phyloP scores from a whole-genome alignment of 2,329 filamentous ascomycete genomes.

The Samsoniella hepiali region DNA sequence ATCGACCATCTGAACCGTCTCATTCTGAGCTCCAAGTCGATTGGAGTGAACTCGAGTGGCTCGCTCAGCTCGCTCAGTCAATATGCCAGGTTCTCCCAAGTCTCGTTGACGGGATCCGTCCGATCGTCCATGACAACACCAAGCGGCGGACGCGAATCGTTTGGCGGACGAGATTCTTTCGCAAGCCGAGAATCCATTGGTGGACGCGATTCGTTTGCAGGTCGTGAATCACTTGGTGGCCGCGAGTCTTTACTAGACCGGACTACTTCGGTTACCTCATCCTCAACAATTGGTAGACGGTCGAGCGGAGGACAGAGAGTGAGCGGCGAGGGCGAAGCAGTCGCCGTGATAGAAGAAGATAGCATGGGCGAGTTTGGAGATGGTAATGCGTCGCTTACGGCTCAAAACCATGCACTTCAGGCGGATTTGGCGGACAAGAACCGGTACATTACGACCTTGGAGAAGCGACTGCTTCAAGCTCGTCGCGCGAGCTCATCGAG shows the following conservation, averaged over 20 bases:
- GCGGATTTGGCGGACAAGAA: slow-evolving; percentile 97
- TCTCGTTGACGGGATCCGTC: slow-evolving; percentile 53
- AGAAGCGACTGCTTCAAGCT: slow-evolving; percentile 88
- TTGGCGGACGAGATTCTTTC: slow-evolving; percentile 14
- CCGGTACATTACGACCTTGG: slow-evolving; percentile 89
- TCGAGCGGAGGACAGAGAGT: slow-evolving; percentile 43
- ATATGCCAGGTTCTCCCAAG: slow-evolving; percentile 60
- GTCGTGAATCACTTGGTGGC: neutral
- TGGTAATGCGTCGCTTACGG: slow-evolving; percentile 73
- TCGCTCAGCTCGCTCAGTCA: slow-evolving; percentile 65
- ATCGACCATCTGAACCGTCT: slow-evolving; percentile 96
- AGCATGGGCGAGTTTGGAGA: slow-evolving; percentile 80
- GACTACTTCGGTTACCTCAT: slow-evolving; percentile 65
- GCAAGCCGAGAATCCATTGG: slow-evolving; percentile 4
- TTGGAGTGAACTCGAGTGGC: slow-evolving; percentile 80
- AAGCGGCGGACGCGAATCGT: slow-evolving; percentile 29
- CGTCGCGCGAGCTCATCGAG: slow-evolving; percentile 85
- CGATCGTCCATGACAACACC: slow-evolving; percentile 71
- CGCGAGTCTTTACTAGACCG: slow-evolving; percentile 49
- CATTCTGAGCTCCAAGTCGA: slow-evolving; percentile 92
- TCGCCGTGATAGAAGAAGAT: slow-evolving; percentile 59
- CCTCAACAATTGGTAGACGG: slow-evolving; percentile 56
- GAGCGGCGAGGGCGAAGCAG: slow-evolving; percentile 39
- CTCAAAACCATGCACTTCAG: slow-evolving; percentile 90
- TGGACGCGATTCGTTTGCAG: slow-evolving; percentile 4